Conservation (phyloP, 495 filamentous ascomycete genomes). For the Evernia prunastri region DNA sequence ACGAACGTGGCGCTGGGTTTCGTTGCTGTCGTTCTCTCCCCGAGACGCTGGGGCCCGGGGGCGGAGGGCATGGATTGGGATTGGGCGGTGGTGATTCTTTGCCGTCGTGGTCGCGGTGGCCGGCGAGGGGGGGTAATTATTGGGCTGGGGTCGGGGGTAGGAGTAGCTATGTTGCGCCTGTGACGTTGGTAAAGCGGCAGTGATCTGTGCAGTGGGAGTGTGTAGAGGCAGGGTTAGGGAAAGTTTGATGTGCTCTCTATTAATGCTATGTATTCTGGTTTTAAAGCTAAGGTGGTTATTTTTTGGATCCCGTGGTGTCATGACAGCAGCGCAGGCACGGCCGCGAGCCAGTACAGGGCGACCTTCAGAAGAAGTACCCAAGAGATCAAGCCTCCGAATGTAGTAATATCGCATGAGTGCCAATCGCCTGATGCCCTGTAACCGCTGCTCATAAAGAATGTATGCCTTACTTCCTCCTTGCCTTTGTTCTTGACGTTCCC, state of each 20-base stretch:
- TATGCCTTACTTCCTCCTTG: no score
- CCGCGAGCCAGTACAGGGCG: not conserved
- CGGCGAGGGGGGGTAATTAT: not conserved
- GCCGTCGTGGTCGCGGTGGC: not conserved
- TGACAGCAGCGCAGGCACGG: not conserved
- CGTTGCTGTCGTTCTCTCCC: not conserved
- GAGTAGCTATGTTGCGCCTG: not conserved
- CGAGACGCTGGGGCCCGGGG: not conserved
- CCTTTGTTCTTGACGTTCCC: not conserved
- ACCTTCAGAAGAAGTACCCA: not conserved
- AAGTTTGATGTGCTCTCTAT: not conserved
- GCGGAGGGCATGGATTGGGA: not conserved
- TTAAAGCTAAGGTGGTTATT: not conserved
- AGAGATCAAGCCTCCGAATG: not conserved
- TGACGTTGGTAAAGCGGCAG: not conserved
- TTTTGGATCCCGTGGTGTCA: not conserved
- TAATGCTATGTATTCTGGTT: not conserved
- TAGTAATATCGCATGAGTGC: not conserved
- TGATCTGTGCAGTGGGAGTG: not conserved
- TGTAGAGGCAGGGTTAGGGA: not conserved
- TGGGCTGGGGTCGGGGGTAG: not conserved
- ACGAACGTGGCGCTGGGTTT: not conserved
- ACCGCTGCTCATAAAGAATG: not conserved
- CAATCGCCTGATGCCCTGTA: not conserved
- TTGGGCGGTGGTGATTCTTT: not conserved